A percentile compares a stretch with the other conserved stretches of the same genome.
Conservation (phyloP, 1,284 basidiomycete genomes). For the Uromyces viciae-fabae region DNA sequence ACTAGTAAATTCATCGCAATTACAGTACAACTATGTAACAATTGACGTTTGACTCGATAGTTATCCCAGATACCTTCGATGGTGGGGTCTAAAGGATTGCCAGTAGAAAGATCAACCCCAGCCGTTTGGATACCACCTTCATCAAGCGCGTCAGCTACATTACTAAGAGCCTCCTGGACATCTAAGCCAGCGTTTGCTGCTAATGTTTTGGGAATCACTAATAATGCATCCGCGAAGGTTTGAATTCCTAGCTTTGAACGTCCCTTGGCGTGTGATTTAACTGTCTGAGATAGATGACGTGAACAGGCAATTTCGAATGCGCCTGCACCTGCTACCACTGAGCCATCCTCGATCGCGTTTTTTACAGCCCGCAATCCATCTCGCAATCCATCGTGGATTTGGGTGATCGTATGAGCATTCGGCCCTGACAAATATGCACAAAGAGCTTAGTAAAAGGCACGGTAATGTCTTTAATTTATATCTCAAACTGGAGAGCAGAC, state of each 20-base stretch:
- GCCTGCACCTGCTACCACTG: slow-evolving; percentile 87
- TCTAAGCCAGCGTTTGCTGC: slow-evolving; percentile 96
- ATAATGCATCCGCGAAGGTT: slow-evolving; percentile 89
- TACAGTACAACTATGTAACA: slow-evolving; percentile 90
- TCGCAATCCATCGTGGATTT: slow-evolving; percentile 93
- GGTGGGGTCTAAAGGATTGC: slow-evolving; percentile 93
- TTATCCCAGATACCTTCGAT: slow-evolving; percentile 98
- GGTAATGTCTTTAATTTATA: background rate
- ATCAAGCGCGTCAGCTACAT: slow-evolving; percentile 75
- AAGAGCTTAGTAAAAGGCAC: background rate
- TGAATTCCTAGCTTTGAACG: slow-evolving; percentile 94
- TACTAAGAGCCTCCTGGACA: slow-evolving; percentile 90
- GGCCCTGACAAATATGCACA: slow-evolving; percentile 59
- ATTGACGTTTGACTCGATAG: slow-evolving; percentile 96
- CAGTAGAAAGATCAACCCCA: slow-evolving; percentile 85
- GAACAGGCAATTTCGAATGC: slow-evolving; percentile 96
- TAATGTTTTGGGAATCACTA: slow-evolving; percentile 94
- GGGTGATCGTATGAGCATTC: slow-evolving; percentile 90
- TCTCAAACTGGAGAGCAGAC: slow-evolving; percentile 39
- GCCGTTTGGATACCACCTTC: slow-evolving; percentile 66
- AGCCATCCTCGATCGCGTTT: slow-evolving; percentile 88
- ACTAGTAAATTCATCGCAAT: slow-evolving; percentile 87
- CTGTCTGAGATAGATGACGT: slow-evolving; percentile 67
- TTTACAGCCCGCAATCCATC: slow-evolving; percentile 95
- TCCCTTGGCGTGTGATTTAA: slow-evolving; percentile 86